phyloP scores from a whole-genome alignment of 75 land plant genomes.

The Ceratopteris richardii region DNA sequence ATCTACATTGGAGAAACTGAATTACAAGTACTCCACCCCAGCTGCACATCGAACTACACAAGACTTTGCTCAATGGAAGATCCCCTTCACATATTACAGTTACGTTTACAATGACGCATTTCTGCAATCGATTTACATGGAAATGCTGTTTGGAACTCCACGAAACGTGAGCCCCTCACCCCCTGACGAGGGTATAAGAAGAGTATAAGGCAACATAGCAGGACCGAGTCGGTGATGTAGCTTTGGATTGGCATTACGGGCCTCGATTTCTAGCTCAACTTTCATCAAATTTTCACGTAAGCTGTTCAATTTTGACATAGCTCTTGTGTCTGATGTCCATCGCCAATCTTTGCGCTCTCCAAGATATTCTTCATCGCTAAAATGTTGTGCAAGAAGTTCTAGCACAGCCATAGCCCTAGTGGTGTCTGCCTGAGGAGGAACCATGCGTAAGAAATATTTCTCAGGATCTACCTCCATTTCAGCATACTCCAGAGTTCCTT shows the following conservation, averaged over 20 bases:
- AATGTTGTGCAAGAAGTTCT: slow-evolving; percentile 48
- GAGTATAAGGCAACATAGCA: slow-evolving; percentile 49
- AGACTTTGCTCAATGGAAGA: too few species aligned
- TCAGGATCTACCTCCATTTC: slow-evolving; percentile 33
- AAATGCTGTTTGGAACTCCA: slow-evolving; percentile 79
- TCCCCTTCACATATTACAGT: too few species aligned
- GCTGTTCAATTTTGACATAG: slow-evolving; percentile 20
- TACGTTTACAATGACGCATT: too few species aligned
- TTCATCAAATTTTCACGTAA: slow-evolving; percentile 15
- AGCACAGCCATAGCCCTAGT: slow-evolving; percentile 45
- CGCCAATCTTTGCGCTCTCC: slow-evolving; percentile 34
- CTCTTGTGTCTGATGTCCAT: slow-evolving; percentile 21
- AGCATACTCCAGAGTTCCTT: slow-evolving; percentile 16
- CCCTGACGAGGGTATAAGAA: slow-evolving; percentile 43
- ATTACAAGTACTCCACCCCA: too few species aligned
- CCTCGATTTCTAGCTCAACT: slow-evolving; percentile 31
- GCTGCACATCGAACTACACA: too few species aligned
- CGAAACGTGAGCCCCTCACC: slow-evolving; percentile 55
- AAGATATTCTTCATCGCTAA: slow-evolving; percentile 71
- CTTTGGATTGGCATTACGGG: slow-evolving; percentile 19
- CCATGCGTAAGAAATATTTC: slow-evolving; percentile 19
- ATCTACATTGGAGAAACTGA: too few species aligned
- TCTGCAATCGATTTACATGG: slow-evolving; percentile 35
- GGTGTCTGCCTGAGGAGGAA: slow-evolving; percentile 41
- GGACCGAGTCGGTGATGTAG: slow-evolving; percentile 43